Percentiles rank a stretch among this genome's conserved stretches.
Evolutionary conservation across 1,284 basidiomycete species (phyloP).

Genomic region (Trametes polyzona): DNA sequence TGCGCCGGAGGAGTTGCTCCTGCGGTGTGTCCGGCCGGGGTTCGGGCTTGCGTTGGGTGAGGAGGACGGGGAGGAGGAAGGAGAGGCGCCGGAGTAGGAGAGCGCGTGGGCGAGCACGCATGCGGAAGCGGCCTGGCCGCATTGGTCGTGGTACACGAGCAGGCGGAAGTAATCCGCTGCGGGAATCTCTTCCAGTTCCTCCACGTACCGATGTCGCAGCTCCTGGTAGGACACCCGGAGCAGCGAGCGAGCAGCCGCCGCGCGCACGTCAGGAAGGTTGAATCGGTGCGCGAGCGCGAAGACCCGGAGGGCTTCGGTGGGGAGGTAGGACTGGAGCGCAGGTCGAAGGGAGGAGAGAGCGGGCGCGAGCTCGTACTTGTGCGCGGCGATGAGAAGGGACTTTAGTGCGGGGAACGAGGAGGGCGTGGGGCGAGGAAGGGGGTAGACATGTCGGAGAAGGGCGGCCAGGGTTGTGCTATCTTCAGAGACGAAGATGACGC

Average conservation of each 20-base stretch:
- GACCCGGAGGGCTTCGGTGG: slow-evolving; percentile 36
- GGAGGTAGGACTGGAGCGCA: slow-evolving; percentile 11
- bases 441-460: slow-evolving; percentile 44
- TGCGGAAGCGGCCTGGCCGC: slow-evolving; percentile 12
- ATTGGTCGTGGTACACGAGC: slow-evolving; percentile 18
- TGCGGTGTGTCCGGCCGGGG: slow-evolving; percentile 1
- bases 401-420: slow-evolving; percentile 4
- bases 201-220: slow-evolving; percentile 14
- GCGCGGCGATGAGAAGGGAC: slow-evolving; percentile 12
- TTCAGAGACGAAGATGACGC: slow-evolving; percentile 39
- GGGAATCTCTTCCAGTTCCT: slow-evolving; percentile 23
- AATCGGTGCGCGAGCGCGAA: slow-evolving; percentile 38
- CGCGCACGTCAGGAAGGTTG: slow-evolving; percentile 8
- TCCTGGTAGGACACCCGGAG: slow-evolving; percentile 10
- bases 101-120: slow-evolving; percentile 17
- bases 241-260: slow-evolving; percentile 13
- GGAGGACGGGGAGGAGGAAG: neutral
- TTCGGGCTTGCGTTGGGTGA: neutral
- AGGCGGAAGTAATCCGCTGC: slow-evolving; percentile 26
- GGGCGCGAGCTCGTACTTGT: slow-evolving; percentile 10
- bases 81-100: slow-evolving; percentile 2
- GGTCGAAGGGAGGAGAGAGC: slow-evolving; percentile 3
- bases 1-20: slow-evolving; percentile 8
- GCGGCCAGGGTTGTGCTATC: slow-evolving; percentile 34
- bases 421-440: slow-evolving; percentile 27